phyloP scores from a whole-genome alignment of 164 flowering plant genomes.

The Pachysandra terminalis region DNA sequence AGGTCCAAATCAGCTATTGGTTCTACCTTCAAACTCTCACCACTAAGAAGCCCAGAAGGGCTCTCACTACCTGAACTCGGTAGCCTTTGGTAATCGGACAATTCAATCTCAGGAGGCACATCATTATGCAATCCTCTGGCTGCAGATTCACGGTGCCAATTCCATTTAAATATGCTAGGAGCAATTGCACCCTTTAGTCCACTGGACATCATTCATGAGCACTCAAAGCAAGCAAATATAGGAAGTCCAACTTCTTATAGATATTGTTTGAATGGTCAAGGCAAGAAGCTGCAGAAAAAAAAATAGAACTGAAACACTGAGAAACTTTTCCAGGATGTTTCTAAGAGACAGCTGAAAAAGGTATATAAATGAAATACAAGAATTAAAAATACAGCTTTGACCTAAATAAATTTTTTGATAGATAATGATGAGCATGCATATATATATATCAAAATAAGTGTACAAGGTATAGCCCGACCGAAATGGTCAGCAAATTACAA shows the following conservation, averaged over 20 bases:
- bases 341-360: neutral
- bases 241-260: constrained; percentile 63
- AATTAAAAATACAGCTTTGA: neutral
- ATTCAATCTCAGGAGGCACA: constrained; percentile 77
- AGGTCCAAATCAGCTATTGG: constrained; percentile 89
- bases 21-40: constrained; percentile 69
- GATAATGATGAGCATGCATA: too few species aligned
- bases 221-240: constrained; percentile 31
- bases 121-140: constrained; percentile 54
- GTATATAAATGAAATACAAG: neutral
- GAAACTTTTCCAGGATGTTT: neutral
- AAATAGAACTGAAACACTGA: neutral
- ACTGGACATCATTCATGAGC: constrained; percentile 71
- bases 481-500: too few species aligned
- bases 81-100: constrained; percentile 65
- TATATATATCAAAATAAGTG: too few species aligned
- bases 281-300: constrained; percentile 9
- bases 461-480: too few species aligned
- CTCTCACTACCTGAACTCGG: constrained; percentile 94
- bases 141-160: constrained; percentile 47
- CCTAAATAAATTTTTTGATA: too few species aligned
- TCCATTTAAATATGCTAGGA: constrained; percentile 60
- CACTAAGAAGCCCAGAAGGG: constrained; percentile 94
- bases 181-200: constrained; percentile 46
- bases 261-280: constrained; percentile 4